Evolutionary conservation across 129 eudicot genomes (phyloP), one percentile per base, ranked within the genome.

Genomic region (Pulicaria dysenterica): DNA sequence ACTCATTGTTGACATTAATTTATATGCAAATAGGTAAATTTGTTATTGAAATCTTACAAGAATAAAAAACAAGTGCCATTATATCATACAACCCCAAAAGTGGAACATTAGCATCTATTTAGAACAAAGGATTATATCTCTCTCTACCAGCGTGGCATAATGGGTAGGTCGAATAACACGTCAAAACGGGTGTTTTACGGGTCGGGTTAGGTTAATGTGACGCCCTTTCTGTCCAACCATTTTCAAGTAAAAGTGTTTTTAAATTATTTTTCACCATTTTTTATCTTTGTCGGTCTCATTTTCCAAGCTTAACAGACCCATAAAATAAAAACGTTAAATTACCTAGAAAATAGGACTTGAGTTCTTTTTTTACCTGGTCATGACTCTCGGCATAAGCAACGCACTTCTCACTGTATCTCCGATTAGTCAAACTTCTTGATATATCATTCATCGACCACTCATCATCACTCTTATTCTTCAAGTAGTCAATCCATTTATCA

Each of bases 371-470:
- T 78, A 95, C 99, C 97, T 95, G 99, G 74, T 90, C 99, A 85
- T 95, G 99, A 81, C 96, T 86, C 81, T 95, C 99, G 6, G 99
- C 99, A 83, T 95, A 95, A 36, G 99, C 94, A 66, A 95, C 67
- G 71, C 99, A 95, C 80, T 90, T 91, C 82, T 95, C 99, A 3
- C 90, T 86, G 77, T 90, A 95, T 56, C 99, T 81, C 77, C 99
- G 83, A 68, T 95, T 88, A 48, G 99, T 95, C 88, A 95, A 81
- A 84, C 82, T 88, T 83, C 83, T 66, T 6, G 89, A 70, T 73
- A 95, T 81, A 58, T 88, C 99, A 54, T 34, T 72, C 97, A 95
- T 88, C 13, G 96, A 95, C 99, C 99, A 95, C 58, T 90, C 96
- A 65, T 85, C 86, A 59, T 95, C 97, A 17, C 42, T 81, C 82